Conservation (phyloP, 495 filamentous ascomycete species). For the Penicillium subrubescens region DNA sequence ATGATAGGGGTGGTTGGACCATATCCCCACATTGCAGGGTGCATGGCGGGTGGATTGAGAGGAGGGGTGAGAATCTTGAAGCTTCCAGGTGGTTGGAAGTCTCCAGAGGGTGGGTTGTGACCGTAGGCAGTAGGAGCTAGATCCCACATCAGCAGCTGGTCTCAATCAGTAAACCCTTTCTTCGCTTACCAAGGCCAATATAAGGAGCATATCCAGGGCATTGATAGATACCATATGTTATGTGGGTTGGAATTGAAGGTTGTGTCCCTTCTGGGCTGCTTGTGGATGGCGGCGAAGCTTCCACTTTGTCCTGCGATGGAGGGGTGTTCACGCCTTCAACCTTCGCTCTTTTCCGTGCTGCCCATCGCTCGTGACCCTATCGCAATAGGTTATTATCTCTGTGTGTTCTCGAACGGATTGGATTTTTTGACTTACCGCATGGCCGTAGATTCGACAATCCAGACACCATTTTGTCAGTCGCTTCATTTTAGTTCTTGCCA, state of each 20-base stretch:
- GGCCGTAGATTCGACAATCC: neutral
- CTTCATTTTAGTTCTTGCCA: neutral
- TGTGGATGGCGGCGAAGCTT: neutral
- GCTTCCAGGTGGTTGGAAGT: neutral
- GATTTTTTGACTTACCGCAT: neutral
- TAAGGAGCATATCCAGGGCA: neutral
- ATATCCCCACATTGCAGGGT: neutral
- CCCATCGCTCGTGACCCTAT: neutral
- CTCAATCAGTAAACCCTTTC: neutral
- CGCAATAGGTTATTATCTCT: neutral
- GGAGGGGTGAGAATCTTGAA: neutral
- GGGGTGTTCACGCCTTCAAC: neutral
- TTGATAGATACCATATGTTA: neutral
- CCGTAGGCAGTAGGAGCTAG: neutral
- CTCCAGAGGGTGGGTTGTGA: neutral
- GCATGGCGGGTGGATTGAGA: neutral
- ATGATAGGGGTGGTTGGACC: neutral
- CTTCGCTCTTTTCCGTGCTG: neutral
- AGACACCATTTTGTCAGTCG: neutral
- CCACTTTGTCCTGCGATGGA: too few species aligned
- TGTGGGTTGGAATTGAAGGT: neutral
- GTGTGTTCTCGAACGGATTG: neutral
- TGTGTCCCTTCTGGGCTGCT: neutral
- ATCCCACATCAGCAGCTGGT: neutral
- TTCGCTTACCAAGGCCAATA: neutral